Base-by-base conservation (phyloP, 2,329 filamentous ascomycete genomes). In the Exophiala xenobiotica region DNA sequence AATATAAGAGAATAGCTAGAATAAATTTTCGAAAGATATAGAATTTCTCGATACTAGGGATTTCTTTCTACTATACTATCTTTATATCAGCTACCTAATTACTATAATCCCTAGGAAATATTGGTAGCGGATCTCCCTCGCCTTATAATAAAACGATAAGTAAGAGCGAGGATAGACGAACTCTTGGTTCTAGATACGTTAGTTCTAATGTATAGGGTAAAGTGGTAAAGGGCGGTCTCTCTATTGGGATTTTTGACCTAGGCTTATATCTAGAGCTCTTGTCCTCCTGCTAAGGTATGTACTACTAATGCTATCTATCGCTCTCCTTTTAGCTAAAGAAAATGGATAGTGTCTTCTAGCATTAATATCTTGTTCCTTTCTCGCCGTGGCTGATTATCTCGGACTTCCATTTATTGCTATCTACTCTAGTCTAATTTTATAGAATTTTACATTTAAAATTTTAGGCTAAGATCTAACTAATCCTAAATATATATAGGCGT, bases 61-160 rank as follows among this genome's bases (percentile, higher is more conserved):
- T 96, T 96, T 72, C 79, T 96, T 48, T 88, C 91, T 2, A 78
- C 86, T 56, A 80, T 84, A 54, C 73, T 86, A 50, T 91, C 91
- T 46, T 75, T 96, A 58, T 82, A 85, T 53, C 77, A 80, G 44
- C 81, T 96, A 11, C 85, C 92, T 63, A 78, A 84, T 7, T 96
- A 96, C 76, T 96, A 96, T 71, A 82, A 85, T 68, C 89, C 89
- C 60, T 96, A 91, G 91, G 91, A 96, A 70, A 80, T 82, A 37
- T 77, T 95, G 50, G 81, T 85, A 26, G 78, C 81, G 62, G 90
- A 92, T 64, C 77, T 96, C 18, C 89, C 93, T 70, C 79, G 80
- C 39, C 76, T 93, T 58, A 86, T 95, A 49, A 77, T 90, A 46
- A 88, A 81, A 65, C 86, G 86, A 65, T 83, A 87, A 46, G 78